Evolutionary conservation across 495 filamentous ascomycete species (phyloP), one percentile per base, ranked within the genome.

Genomic region (Penicillium macrosclerotiorum): DNA sequence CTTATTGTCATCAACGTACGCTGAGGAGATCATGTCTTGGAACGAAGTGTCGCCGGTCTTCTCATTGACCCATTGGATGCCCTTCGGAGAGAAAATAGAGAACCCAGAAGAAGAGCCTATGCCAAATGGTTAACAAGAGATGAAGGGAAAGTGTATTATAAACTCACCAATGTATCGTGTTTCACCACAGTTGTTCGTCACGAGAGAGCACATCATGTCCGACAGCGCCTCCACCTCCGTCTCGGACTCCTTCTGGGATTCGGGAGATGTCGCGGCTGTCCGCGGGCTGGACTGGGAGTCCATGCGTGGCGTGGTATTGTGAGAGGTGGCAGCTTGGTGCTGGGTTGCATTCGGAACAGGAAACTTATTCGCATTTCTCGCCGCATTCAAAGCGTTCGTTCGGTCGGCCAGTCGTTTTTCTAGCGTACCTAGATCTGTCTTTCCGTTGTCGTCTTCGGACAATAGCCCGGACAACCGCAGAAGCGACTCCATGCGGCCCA

Each of bases 181-280:
- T 68, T 98, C 93, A 23, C 93, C 93, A 51, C 83, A 87, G 55
- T 95, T 94, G 49, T 96, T 97, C 5, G 93, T 98, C n/a, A 98
- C 92, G 30, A 98, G 71, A 1, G 90, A 95, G 65, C 93, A 96
- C 93, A 98, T 97, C 86, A 96, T 95, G 67, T 98, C 93, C 7
- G 93, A 95, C 49, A 98, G 61, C 1, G 82, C 86, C 59, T 94
- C 92, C 5, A 95, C 91, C 56, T 95, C 88, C 31, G 79, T 77
- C 50, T 88, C 83, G 1, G 72, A 69, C 47, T 78, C 75, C 44
- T 74, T 75, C 30, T 77, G 68, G 24, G 72, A 76, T 14, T 67
- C 69, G 1, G 83, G 82, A 3, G 86, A 86, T 5, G 83, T 76
- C 35, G 80, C 65, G 20, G 82, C 73, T 27, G 78, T 82, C 24